These are phyloP conservation scores for Yarrowia sp. DNA, from an alignment of 805 yeast genomes.

Conservation along the genomic window DNA sequence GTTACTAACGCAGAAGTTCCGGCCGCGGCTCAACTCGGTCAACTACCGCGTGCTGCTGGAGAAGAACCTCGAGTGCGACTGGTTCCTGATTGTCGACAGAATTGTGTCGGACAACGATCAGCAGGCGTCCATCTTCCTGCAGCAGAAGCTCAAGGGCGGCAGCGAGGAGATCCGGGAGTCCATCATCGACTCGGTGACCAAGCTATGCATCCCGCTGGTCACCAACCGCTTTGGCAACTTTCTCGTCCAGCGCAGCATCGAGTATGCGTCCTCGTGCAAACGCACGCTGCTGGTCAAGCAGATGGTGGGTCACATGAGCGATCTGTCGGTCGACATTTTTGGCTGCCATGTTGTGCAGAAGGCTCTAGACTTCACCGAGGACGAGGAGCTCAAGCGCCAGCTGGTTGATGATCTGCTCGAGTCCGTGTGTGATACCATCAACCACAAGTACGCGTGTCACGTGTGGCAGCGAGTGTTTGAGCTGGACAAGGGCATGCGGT, in stretches of 20 bases:
- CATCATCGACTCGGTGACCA: slow-evolving; percentile 38
- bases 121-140: slow-evolving; percentile 45
- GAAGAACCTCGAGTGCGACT: slow-evolving; percentile 35
- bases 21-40: slow-evolving; percentile 26
- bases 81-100: slow-evolving; percentile 38
- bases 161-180: slow-evolving; percentile 36
- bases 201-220: slow-evolving; percentile 39
- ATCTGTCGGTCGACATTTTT: slow-evolving; percentile 41
- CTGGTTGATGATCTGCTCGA: slow-evolving; percentile 43
- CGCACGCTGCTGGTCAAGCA: slow-evolving; percentile 33
- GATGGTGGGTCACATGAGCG: slow-evolving; percentile 38
- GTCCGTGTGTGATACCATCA: slow-evolving; percentile 38
- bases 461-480: slow-evolving; percentile 48
- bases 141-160: slow-evolving; percentile 42
- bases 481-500: slow-evolving; percentile 36
- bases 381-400: slow-evolving; percentile 33
- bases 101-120: slow-evolving; percentile 42
- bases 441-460: slow-evolving; percentile 44
- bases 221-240: slow-evolving; percentile 45
- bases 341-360: slow-evolving; percentile 47
- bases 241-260: slow-evolving; percentile 44
- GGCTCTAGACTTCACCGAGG: slow-evolving; percentile 40
- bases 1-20: slow-evolving; percentile 15
- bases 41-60: slow-evolving; percentile 39
- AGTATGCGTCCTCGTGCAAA: slow-evolving; percentile 39